These are phyloP conservation scores for Petasospora fabianii DNA, from an alignment of 1,139 yeast genomes.

Conservation along the genomic window DNA sequence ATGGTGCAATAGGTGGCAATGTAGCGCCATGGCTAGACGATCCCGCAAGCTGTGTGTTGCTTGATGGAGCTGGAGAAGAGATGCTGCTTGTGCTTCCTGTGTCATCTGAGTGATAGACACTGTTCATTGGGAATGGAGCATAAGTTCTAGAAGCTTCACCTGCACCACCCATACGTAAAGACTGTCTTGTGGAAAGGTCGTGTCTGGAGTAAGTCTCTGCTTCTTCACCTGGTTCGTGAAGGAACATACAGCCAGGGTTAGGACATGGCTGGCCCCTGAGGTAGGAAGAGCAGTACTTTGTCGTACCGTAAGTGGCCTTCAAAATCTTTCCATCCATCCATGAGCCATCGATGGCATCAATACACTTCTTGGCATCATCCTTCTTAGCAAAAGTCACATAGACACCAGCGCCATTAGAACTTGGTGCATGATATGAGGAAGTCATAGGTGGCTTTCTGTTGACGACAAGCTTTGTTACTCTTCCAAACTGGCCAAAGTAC, in stretches of 20 bases:
- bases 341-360: conserved; percentile 91
- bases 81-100: conserved; percentile 10
- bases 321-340: conserved; percentile 83
- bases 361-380: conserved; percentile 93
- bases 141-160: conserved; percentile 27
- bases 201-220: conserved; percentile 95
- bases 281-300: conserved; percentile 95
- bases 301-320: conserved; percentile 97
- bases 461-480: conserved; percentile 89
- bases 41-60: conserved; percentile 21
- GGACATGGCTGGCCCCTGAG: conserved; percentile 95
- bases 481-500: conserved; percentile 97
- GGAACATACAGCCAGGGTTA: conserved; percentile 97
- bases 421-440: not conserved
- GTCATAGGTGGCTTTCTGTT: conserved; percentile 62
- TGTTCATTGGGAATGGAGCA: conserved; percentile 24
- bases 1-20: conserved; percentile 31
- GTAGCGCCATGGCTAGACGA: conserved; percentile 25
- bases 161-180: conserved; percentile 50
- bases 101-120: conserved; percentile 5
- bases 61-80: conserved; percentile 13
- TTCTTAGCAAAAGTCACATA: conserved; percentile 90
- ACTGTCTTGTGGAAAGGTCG: conserved; percentile 81
- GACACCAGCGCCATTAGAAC: conserved; percentile 74
- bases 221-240: conserved; percentile 99